Evolutionary conservation across 441 rosid species (phyloP).

Genomic region (Pelargonium cotyledonis): DNA sequence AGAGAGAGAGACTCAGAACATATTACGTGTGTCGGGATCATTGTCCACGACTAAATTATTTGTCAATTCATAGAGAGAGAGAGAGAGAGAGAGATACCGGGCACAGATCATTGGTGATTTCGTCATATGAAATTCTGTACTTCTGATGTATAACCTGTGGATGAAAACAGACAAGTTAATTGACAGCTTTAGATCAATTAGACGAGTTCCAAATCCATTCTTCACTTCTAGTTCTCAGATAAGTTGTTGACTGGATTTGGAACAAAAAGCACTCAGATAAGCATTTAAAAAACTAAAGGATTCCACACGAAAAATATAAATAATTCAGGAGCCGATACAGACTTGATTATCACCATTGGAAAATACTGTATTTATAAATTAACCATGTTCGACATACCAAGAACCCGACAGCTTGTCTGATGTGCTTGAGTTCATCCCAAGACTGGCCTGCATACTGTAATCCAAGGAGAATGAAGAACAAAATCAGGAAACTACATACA

Average conservation of each 20-base stretch:
- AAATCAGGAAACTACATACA: constrained; percentile 7
- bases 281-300: too few relatives aligned
- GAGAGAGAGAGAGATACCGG: constrained; percentile 40
- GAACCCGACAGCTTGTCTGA: constrained; percentile 63
- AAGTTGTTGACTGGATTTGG: too few relatives aligned
- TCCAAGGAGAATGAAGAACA: constrained; percentile 6
- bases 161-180: constrained; percentile 5
- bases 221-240: too few relatives aligned
- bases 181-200: neutral
- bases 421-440: constrained; percentile 70
- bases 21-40: neutral
- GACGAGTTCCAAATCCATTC: too few relatives aligned
- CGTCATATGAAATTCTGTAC: constrained; percentile 93
- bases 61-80: constrained; percentile 6
- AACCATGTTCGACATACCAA: constrained; percentile 34
- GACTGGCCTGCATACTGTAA: constrained; percentile 55
- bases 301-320: too few relatives aligned
- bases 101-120: constrained; percentile 87
- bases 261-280: too few relatives aligned
- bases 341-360: neutral
- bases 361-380: neutral
- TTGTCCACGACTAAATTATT: neutral
- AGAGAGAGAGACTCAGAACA: neutral
- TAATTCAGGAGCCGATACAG: too few relatives aligned
- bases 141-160: constrained; percentile 96